Base-by-base conservation (phyloP, 345 rosid genomes). In the Carallia pectinifolia region DNA sequence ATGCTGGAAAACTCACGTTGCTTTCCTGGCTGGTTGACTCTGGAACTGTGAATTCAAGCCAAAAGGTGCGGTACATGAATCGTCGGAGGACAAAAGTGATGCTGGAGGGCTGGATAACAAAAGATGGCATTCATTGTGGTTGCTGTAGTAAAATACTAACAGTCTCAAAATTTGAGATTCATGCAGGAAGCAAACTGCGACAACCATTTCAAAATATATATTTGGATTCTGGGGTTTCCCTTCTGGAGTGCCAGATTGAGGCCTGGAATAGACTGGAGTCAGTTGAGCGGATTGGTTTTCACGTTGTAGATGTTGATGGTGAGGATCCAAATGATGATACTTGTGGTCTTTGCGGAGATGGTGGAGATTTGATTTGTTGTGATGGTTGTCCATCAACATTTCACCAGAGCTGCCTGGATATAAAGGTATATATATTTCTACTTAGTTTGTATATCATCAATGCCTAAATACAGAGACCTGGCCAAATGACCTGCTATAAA, bases 81-180 rank as follows among this genome's bases (percentile, higher is more conserved):
- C 72, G 70, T 18, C 60, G 81, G 27, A 62, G 81, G 33, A 77
- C 77, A 30, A 77, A 68, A 77, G 77, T 71, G 17, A 56, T 77
- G 77, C 74, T 77, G 70, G 81, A 77, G 66, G 81, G 81, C 48
- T 77, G 81, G 81, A 65, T 77, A 16, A 77, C 77, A 4, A 63
- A 69, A 52, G 81, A 77, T 67, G 81, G 81, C 38, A 77, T 77
- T 53, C 81, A 77, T 53, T 77, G 81, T 72, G 81, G 81, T 61
- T 77, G 81, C 66, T 77, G 81, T 64, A 77, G 81, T 61, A 77
- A 77, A 55, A 77, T 77, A 50, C 74, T 77, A 61, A 72, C 81
- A 19, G 81, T 77, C 34, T 72, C 76, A 30, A 77, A 72, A 64
- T 77, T 77, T 68, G 81, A 77, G 81, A 77, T 77, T 56, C 81